Percentiles rank a stretch among this genome's conserved stretches.
phyloP scores from a whole-genome alignment of 805 yeast genomes.

The Starmera dryadoides region DNA sequence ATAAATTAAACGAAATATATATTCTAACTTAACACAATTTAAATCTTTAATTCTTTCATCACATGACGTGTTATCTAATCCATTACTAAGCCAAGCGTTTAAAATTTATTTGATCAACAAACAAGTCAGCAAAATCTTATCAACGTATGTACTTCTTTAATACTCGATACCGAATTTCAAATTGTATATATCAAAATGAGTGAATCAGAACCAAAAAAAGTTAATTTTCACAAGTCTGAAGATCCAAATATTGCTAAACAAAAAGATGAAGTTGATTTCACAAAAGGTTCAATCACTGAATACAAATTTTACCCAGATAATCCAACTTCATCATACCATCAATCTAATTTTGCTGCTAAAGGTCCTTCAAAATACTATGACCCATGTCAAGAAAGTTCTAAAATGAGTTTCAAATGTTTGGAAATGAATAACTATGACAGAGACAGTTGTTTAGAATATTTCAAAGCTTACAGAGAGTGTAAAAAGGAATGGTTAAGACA shows the following conservation, averaged over 20 bases:
- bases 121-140: too few species aligned
- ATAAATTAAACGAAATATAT: too few species aligned
- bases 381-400: constrained; percentile 86
- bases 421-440: constrained; percentile 69
- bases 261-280: constrained; percentile 43
- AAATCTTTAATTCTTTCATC: too few species aligned
- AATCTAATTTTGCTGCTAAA: constrained; percentile 61
- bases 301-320: constrained; percentile 80
- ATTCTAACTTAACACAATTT: too few species aligned
- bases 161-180: too few species aligned
- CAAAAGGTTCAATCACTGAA: constrained; percentile 43
- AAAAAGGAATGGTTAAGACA: constrained; percentile 61
- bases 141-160: too few species aligned
- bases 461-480: constrained; percentile 91
- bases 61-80: too few species aligned
- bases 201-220: not conserved
- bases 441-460: constrained; percentile 69
- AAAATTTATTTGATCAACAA: too few species aligned
- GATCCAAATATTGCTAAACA: constrained; percentile 24
- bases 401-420: constrained; percentile 80
- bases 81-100: too few species aligned
- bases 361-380: constrained; percentile 82
- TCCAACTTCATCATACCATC: constrained; percentile 68
- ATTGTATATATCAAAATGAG: not conserved
- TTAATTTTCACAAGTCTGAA: constrained; percentile 8